Evolutionary conservation across 441 rosid species (phyloP), one percentile per base, ranked within the genome.

Genomic region (Breynia disticha): DNA sequence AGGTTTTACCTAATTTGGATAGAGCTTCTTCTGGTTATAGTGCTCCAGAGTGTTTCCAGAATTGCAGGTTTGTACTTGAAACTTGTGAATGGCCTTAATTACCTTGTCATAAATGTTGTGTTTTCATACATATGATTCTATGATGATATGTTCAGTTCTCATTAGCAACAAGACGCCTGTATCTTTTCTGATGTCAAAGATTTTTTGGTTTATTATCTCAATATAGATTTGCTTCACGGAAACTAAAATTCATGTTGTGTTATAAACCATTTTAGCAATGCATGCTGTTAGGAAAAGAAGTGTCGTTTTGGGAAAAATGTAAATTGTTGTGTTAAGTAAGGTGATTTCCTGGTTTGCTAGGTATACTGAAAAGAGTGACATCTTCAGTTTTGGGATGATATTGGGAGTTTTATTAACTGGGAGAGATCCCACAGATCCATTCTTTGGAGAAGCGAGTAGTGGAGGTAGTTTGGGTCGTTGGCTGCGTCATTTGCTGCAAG

Each of bases 371-470:
- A 91, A 86, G 71, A 82, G 95, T 53, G 98, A 91, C 62, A 70
- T 91, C 54, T 91, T 81, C 78, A 86, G 97, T 85, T 91, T 91
- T 21, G 98, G 98, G 72, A 78, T 91, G 85, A 79, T 91, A 64
- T 46, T 91, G 61, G 98, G 82, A 39, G 82, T 86, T 76, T 75
- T 91, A 18, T 67, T 91, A 61, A 88, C 95, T 0, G 97, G 98
- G 54, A 82, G 77, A 70, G 84, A 86, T 60, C 98, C 95, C 0
- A 73, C 67, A 0, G 86, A 75, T 3, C 78, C 86, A 14, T 79
- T 86, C 67, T 77, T 86, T 32, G 72, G 69, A 10, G 97, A 84
- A 72, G 73, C 75, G 54, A 72, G 76, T 9, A 62, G 54, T 12
- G 78, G 82, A 14, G 84, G 96, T 39, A 88, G 83, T 69, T 72